Percentiles rank a stretch among this genome's conserved stretches.
phyloP scores from a whole-genome alignment of 1,139 yeast genomes.

The Saccharomyces uvarum region DNA sequence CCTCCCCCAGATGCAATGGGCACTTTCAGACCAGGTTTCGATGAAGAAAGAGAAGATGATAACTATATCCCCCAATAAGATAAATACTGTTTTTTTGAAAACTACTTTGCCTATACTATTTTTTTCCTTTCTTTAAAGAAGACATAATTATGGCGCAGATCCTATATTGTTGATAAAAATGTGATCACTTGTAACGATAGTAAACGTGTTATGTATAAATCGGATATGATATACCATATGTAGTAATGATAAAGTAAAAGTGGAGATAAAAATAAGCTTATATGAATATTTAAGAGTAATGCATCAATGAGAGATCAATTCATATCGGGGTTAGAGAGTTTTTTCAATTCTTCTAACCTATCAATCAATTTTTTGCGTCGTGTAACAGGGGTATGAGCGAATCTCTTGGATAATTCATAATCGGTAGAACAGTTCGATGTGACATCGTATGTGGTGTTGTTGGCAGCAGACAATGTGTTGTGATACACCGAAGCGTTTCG shows the following conservation, averaged over 20 bases:
- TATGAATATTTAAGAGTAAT: background rate
- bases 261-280: background rate
- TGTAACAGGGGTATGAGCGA: slow-evolving; percentile 25
- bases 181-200: background rate
- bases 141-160: background rate
- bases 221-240: background rate
- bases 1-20: slow-evolving; percentile 16
- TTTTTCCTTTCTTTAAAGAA: too few relatives aligned
- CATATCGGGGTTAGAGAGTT: slow-evolving; percentile 9
- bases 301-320: slow-evolving; percentile 1
- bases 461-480: slow-evolving; percentile 1
- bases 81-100: background rate
- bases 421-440: slow-evolving; percentile 13
- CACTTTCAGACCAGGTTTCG: slow-evolving; percentile 5
- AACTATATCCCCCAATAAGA: slow-evolving; percentile 16
- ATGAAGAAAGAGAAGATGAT: slow-evolving; percentile 16
- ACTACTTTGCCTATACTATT: background rate
- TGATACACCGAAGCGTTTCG: slow-evolving; percentile 5
- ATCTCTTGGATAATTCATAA: slow-evolving; percentile 21
- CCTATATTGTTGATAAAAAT: background rate
- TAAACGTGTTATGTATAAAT: background rate
- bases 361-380: slow-evolving; percentile 36
- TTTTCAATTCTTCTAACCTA: slow-evolving; percentile 32
- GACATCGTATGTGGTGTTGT: slow-evolving; percentile 11
- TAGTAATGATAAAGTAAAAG: background rate